A percentile compares a stretch with the other conserved stretches of the same genome.
phyloP scores from a whole-genome alignment of 768 basidiomycete species.

The Pholiota conissans region DNA sequence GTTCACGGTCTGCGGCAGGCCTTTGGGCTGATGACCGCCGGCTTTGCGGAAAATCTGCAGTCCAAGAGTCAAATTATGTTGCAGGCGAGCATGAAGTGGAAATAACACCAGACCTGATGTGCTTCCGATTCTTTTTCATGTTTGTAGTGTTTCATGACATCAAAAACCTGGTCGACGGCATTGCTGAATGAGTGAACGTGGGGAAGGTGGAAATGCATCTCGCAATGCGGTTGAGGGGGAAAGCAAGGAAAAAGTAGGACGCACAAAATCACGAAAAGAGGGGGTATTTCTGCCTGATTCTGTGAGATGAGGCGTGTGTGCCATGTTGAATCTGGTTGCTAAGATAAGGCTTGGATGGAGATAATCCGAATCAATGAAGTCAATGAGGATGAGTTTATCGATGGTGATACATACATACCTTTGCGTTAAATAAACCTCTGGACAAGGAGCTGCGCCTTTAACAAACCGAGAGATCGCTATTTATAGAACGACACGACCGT shows the following conservation, averaged over 20 bases:
- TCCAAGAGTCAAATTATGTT: slow-evolving; percentile 1
- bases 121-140: slow-evolving; percentile 88
- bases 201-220: slow-evolving; percentile 50
- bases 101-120: slow-evolving; percentile 57
- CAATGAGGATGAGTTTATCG: slow-evolving; percentile 13
- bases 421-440: background rate
- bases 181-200: slow-evolving; percentile 43
- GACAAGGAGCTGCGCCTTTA: background rate
- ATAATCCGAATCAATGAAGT: slow-evolving; percentile 3
- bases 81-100: slow-evolving; percentile 6
- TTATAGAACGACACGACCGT: background rate
- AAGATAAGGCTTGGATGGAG: background rate
- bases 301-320: slow-evolving; percentile 18
- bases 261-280: slow-evolving; percentile 29
- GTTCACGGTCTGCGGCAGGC: slow-evolving; percentile 70
- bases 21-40: slow-evolving; percentile 69
- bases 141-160: slow-evolving; percentile 65
- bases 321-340: slow-evolving; percentile 15
- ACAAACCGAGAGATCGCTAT: background rate
- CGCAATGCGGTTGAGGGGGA: slow-evolving; percentile 9
- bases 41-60: slow-evolving; percentile 73
- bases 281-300: slow-evolving; percentile 30
- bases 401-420: slow-evolving; percentile 3
- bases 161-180: slow-evolving; percentile 60
- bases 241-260: slow-evolving; percentile 9